These are phyloP conservation scores for Leonotis leonurus DNA, from an alignment of 257 asterid genomes.

Conservation along the genomic window DNA sequence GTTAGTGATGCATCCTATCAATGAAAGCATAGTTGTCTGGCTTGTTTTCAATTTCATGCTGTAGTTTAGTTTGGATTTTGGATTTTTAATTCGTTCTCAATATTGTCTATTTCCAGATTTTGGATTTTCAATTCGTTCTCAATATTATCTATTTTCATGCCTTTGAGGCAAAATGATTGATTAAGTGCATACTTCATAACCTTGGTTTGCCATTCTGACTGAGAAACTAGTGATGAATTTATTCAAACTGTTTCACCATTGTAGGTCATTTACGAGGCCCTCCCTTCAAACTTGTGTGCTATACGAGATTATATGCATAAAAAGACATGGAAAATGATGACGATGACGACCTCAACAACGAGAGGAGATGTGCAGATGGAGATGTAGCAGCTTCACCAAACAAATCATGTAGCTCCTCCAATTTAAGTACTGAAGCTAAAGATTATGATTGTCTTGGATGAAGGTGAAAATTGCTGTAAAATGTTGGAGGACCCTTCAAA, in stretches of 20 bases:
- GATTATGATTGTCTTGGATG: conserved; percentile 31
- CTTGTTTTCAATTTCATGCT: too few relatives aligned
- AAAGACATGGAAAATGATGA: conserved; percentile 30
- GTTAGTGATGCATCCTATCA: conserved; percentile 26
- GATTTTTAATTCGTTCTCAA: too few relatives aligned
- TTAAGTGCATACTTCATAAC: too few relatives aligned
- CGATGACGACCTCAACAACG: conserved; percentile 11
- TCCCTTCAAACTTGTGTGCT: conserved; percentile 93
- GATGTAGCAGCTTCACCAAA: conserved; percentile 20
- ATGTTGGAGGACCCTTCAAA: too few relatives aligned
- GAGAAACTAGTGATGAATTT: background rate
- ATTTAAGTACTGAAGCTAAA: conserved; percentile 14
- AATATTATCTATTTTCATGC: too few relatives aligned
- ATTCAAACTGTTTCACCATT: background rate
- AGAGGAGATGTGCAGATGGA: conserved; percentile 19
- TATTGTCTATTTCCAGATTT: too few relatives aligned
- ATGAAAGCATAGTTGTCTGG: background rate
- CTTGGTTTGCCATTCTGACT: too few relatives aligned
- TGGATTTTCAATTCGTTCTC: too few relatives aligned
- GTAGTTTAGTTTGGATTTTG: too few relatives aligned
- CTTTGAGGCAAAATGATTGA: too few relatives aligned
- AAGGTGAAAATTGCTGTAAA: too few relatives aligned
- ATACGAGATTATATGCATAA: conserved; percentile 74
- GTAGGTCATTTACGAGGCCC: conserved; percentile 93
- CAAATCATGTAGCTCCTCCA: conserved; percentile 14